phyloP scores from a whole-genome alignment of 345 rosid species.

The Anastatica hierochuntica region DNA sequence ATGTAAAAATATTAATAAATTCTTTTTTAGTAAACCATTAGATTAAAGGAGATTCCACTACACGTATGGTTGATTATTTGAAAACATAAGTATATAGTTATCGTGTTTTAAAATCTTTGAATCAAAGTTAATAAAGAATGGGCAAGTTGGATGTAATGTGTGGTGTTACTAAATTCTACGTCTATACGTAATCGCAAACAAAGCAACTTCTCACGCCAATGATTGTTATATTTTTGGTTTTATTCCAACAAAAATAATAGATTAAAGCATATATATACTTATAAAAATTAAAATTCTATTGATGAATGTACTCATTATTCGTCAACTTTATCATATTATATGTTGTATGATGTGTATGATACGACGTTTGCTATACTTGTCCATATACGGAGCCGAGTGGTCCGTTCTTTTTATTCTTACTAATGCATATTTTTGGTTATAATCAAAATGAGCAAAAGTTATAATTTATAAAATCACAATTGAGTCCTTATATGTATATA shows the following conservation, averaged over 20 bases:
- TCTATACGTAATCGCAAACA: conserved; percentile 18
- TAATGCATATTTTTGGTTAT: neutral
- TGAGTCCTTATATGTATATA: no score
- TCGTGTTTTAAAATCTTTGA: no score
- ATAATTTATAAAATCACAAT: no score
- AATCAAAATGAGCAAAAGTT: neutral
- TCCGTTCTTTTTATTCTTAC: neutral
- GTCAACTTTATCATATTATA: conserved; percentile 15
- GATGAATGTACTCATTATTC: neutral
- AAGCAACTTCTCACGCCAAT: conserved; percentile 17
- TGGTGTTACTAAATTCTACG: conserved; percentile 10
- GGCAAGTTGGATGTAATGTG: conserved; percentile 19
- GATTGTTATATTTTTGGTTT: conserved; percentile 8
- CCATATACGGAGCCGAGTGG: conserved; percentile 8
- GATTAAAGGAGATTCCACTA: no score
- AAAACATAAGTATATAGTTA: no score
- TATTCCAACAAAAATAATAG: neutral
- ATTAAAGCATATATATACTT: neutral
- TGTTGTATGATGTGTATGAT: conserved; percentile 13
- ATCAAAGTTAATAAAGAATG: neutral
- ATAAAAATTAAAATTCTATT: neutral
- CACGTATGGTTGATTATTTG: no score
- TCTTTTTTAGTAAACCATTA: no score
- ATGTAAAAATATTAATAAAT: no score
- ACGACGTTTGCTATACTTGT: conserved; percentile 1